Evolutionary conservation across 768 basidiomycete genomes (phyloP).

Genomic region (Auricularia sp.): DNA sequence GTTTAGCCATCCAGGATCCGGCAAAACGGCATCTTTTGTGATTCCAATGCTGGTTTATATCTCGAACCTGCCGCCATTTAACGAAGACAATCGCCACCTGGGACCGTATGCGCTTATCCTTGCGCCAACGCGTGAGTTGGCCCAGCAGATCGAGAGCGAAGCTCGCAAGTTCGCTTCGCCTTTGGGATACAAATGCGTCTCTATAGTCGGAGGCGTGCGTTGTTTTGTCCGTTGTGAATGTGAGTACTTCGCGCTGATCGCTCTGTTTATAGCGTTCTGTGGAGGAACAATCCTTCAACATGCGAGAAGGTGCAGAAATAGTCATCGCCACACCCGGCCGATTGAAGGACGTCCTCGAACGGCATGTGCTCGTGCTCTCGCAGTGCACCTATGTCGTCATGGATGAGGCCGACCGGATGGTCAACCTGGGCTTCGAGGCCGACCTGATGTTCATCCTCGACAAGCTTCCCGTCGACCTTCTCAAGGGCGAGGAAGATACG

Average conservation of each 20-base stretch:
- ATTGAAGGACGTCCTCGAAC: slow-evolving; percentile 93
- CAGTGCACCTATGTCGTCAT: slow-evolving; percentile 99
- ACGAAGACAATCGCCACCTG: slow-evolving; percentile 86
- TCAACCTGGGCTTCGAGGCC: slow-evolving; percentile 91
- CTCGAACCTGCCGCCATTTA: slow-evolving; percentile 68
- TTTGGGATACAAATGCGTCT: slow-evolving; percentile 87
- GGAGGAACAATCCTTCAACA: slow-evolving; percentile 95
- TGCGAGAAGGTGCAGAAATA: slow-evolving; percentile 97
- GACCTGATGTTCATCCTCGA: slow-evolving; percentile 94
- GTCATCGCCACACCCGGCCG: slow-evolving; percentile 98
- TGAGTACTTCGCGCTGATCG: slow-evolving; percentile 10
- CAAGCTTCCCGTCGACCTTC: slow-evolving; percentile 74
- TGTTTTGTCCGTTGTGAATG: slow-evolving; percentile 4
- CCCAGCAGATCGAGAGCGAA: slow-evolving; percentile 93
- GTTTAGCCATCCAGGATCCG: slow-evolving; percentile 56
- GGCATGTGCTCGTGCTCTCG: slow-evolving; percentile 86
- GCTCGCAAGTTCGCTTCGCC: slow-evolving; percentile 85
- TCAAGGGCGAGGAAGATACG: slow-evolving; percentile 75
- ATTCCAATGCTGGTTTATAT: slow-evolving; percentile 98
- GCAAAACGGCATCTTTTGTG: slow-evolving; percentile 97
- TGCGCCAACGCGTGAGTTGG: slow-evolving; percentile 96
- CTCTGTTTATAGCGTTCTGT: slow-evolving; percentile 55
- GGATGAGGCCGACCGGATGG: slow-evolving; percentile 99
- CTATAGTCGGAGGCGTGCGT: slow-evolving; percentile 93
- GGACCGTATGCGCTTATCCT: slow-evolving; percentile 91